These are phyloP conservation scores for Apiospora malaysiana DNA, from an alignment of 2,329 filamentous ascomycete genomes.

Conservation along the genomic window DNA sequence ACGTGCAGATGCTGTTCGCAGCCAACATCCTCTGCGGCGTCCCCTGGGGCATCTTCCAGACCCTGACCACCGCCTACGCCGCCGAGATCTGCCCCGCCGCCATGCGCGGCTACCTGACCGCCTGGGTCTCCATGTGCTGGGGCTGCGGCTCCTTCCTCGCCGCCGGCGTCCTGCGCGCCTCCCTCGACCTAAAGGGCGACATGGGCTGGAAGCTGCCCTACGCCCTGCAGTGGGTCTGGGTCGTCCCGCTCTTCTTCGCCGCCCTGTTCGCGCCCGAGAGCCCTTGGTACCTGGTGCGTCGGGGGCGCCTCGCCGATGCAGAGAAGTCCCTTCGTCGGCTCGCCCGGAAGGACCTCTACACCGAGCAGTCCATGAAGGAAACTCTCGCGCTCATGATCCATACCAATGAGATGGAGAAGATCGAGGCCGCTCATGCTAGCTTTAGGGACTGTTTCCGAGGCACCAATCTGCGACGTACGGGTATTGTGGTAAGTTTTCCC, in stretches of 20 bases:
- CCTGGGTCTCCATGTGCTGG: constrained; percentile 67
- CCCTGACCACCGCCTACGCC: constrained; percentile 56
- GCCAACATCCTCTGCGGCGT: constrained; percentile 43
- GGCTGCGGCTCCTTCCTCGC: constrained; percentile 67
- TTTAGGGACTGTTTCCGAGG: constrained; percentile 59
- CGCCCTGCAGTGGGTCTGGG: constrained; percentile 59
- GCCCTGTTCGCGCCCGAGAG: constrained; percentile 53
- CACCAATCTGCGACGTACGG: constrained; percentile 57
- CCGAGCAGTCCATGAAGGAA: constrained; percentile 47
- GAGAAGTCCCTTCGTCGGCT: constrained; percentile 47
- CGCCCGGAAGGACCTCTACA: constrained; percentile 45
- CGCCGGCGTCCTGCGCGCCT: constrained; percentile 52
- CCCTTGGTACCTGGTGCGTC: constrained; percentile 56
- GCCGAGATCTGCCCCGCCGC: constrained; percentile 65
- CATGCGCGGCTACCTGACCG: constrained; percentile 62
- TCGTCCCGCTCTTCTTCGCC: constrained; percentile 47
- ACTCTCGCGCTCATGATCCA: constrained; percentile 62
- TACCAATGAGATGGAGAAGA: constrained; percentile 62
- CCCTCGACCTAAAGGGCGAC: constrained; percentile 45
- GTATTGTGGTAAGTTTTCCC: constrained; percentile 66
- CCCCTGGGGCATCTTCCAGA: constrained; percentile 44
- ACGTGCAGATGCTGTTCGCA: constrained; percentile 40
- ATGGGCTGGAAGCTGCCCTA: constrained; percentile 58
- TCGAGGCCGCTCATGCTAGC: constrained; percentile 52
- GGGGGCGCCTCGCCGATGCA: constrained; percentile 48